A percentile compares a stretch with the other conserved stretches of the same genome.
Evolutionary conservation across 129 eudicot genomes (phyloP).

Genomic region (Sambucus nigra): DNA sequence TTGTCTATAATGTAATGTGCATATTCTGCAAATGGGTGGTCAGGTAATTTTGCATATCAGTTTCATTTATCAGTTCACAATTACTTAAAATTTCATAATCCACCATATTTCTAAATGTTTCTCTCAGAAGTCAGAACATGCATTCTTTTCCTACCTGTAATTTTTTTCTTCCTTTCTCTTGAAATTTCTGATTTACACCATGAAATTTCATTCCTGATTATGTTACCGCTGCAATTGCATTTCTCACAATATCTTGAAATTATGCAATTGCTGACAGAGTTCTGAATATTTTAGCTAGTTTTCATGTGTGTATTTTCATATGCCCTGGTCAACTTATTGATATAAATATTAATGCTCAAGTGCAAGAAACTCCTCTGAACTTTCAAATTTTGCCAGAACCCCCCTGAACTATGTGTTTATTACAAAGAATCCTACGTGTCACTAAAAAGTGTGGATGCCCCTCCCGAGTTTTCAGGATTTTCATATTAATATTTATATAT

Average conservation of each 20-base stretch:
- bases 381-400: too few relatives aligned
- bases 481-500: too few relatives aligned
- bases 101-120: not conserved
- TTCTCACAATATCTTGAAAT: not conserved
- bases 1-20: not conserved
- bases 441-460: too few relatives aligned
- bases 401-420: too few relatives aligned
- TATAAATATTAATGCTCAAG: too few relatives aligned
- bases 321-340: too few relatives aligned
- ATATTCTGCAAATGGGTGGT: not conserved
- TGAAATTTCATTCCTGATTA: not conserved
- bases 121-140: not conserved
- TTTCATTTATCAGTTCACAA: not conserved
- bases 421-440: too few relatives aligned
- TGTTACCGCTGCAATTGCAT: too few relatives aligned
- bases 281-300: not conserved
- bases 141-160: not conserved
- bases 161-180: not conserved
- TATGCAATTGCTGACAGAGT: not conserved
- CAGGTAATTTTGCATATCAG: not conserved
- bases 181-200: not conserved
- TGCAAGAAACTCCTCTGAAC: too few relatives aligned
- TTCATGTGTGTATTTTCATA: not conserved
- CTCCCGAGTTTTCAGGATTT: too few relatives aligned
- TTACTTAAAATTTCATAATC: not conserved